Conservation (phyloP, 257 asterid genomes). For the Nicotiana otophora region DNA sequence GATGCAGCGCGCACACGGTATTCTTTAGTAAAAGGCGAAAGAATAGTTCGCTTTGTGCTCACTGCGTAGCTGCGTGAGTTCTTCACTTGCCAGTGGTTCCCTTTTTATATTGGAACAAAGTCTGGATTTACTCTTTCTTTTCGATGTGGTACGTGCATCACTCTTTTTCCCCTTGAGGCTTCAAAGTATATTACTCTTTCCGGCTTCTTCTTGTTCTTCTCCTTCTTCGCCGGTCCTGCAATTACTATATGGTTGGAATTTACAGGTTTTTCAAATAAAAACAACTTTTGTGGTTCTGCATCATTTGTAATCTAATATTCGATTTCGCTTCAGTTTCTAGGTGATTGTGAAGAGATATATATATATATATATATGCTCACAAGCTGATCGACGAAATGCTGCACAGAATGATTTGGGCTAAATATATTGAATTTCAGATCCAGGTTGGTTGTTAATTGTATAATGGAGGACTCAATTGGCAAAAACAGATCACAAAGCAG, state of each 20-base stretch:
- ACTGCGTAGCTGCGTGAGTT: no score
- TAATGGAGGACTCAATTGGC: slow-evolving; percentile 3
- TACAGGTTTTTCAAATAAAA: not conserved
- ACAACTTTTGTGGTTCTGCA: not conserved
- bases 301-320: no score
- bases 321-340: no score
- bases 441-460: not conserved
- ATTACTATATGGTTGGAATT: not conserved
- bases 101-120: not conserved
- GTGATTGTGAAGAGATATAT: no score
- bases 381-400: not conserved
- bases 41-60: no score
- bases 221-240: not conserved
- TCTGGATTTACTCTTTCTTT: no score
- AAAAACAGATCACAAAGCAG: not conserved
- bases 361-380: not conserved
- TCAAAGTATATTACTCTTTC: not conserved
- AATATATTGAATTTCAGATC: not conserved
- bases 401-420: not conserved
- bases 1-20: no score
- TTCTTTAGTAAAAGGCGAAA: no score
- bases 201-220: not conserved
- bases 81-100: accelerated
- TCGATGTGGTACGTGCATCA: no score
- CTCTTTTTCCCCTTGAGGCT: not conserved